Evolutionary conservation across 2,329 filamentous ascomycete genomes (phyloP).

Genomic region (Blastomyces gilchristii): DNA sequence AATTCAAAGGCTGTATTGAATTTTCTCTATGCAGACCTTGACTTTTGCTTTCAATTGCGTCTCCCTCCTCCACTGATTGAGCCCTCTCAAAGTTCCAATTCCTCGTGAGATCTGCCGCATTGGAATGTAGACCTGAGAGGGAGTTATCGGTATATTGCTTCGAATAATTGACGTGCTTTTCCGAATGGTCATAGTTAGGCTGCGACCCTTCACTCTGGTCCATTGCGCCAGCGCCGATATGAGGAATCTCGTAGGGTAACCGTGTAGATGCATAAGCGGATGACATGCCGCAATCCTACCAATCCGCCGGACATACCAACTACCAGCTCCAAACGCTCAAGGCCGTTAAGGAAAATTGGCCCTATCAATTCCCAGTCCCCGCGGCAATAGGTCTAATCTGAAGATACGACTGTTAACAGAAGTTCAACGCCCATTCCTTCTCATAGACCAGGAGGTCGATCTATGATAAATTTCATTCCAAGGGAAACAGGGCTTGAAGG

Average conservation of each 20-base stretch:
- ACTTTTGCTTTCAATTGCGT: background rate
- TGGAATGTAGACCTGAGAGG: background rate
- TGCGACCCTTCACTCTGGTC: background rate
- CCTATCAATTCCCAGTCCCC: background rate
- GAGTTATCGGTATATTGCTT: background rate
- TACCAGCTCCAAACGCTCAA: background rate
- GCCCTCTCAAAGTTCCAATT: background rate
- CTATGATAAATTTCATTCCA: background rate
- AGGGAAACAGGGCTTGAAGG: background rate
- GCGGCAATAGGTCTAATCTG: background rate
- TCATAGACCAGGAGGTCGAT: background rate
- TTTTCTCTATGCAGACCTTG: background rate
- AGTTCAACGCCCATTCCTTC: background rate
- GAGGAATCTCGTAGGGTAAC: background rate
- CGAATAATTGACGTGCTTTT: background rate
- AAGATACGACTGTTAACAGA: too few species aligned
- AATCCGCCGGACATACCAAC: background rate
- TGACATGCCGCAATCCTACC: too few species aligned
- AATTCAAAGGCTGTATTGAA: background rate
- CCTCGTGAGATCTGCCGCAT: background rate
- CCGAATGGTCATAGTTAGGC: background rate
- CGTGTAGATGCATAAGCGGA: background rate
- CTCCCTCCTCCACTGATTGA: background rate
- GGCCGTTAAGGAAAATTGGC: background rate
- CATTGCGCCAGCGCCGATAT: background rate